phyloP scores from a whole-genome alignment of 345 rosid genomes.

The Hibiscus syriacus region DNA sequence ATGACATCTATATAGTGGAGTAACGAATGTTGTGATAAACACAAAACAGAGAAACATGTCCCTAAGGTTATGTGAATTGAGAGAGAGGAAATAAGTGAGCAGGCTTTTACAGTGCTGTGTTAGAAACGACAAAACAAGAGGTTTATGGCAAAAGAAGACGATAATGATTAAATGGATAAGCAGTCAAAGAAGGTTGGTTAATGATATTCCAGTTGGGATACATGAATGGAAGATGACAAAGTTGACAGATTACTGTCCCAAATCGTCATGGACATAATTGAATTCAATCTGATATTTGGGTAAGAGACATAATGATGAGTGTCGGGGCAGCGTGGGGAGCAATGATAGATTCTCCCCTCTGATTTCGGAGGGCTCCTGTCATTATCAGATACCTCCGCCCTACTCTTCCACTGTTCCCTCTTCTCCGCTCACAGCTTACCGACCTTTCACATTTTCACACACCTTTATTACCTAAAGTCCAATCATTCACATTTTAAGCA shows the following conservation, averaged over 20 bases:
- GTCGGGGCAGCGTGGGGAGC: conserved; percentile 30
- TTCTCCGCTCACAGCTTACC: not conserved
- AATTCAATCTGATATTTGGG: too few species aligned
- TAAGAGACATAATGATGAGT: conserved; percentile 17
- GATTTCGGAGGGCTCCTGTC: conserved; percentile 63
- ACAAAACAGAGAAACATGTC: too few species aligned
- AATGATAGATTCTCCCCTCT: conserved; percentile 48
- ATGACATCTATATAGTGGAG: too few species aligned
- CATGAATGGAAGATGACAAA: too few species aligned
- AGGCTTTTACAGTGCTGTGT: conserved; percentile 43
- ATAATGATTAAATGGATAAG: not conserved
- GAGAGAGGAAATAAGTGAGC: conserved; percentile 6
- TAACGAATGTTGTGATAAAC: too few species aligned
- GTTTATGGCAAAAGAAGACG: too few species aligned
- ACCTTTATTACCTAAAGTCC: not conserved
- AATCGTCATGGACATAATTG: too few species aligned
- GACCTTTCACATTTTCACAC: not conserved
- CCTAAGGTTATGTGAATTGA: conserved; percentile 26
- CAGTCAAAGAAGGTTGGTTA: not conserved
- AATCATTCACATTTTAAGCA: too few species aligned
- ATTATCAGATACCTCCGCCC: conserved; percentile 59
- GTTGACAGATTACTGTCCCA: too few species aligned
- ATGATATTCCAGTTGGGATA: too few species aligned
- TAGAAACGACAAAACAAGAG: conserved; percentile 25
- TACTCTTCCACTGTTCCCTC: conserved; percentile 15